Evolutionary conservation across 1,139 yeast genomes (phyloP), one percentile per base, ranked within the genome.

Genomic region (Scheffersomyces cryptocercus): DNA sequence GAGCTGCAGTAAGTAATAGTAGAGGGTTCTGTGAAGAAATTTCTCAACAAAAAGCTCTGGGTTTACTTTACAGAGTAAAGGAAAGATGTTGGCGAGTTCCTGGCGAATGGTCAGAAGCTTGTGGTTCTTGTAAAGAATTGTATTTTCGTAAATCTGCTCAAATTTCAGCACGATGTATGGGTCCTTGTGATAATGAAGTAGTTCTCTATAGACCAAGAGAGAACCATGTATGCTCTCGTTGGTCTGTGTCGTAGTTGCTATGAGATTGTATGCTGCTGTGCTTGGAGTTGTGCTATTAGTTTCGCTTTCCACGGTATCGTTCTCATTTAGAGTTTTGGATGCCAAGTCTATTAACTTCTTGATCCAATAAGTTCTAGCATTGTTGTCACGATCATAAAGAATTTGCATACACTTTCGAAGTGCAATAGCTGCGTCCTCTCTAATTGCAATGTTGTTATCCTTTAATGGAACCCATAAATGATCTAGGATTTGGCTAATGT

Each of bases 381-480:
- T 80, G n/a, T 76, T 66, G 59, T 93, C 97, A 52, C 98, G 74
- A 47, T 85, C 84, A 55, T 85, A 84, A 34, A 91, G 81, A 13
- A 93, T 88, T 44, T 79, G 79, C 56, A 91, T 73, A 60, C 97
- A 90, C 46, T 83, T 81, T 38, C 85, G 85, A 47, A 93, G 69
- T 2, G 96, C 86, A 2, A 80, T 77, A 0, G 97, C 97, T 0
- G 97, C 86, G 59, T 93, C 98, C 40, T 76, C 76, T 52, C 99
- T 73, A 36, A 91, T 85, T 4, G 79, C 75, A 30, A 84, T 70
- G 54, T 88, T 89, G 16, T 83, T 77, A 59, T 93, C 98, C 49
- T 93, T 75, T 38, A 93, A 68, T 0, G 96, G 96, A 33, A 83
- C 75, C 97, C 98, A 91, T 15, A 93, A 80, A 53, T 86, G 84